Evolutionary conservation across 2,329 filamentous ascomycete species (phyloP), one percentile per base, ranked within the genome.

Genomic region (Aspergillus uvarum): DNA sequence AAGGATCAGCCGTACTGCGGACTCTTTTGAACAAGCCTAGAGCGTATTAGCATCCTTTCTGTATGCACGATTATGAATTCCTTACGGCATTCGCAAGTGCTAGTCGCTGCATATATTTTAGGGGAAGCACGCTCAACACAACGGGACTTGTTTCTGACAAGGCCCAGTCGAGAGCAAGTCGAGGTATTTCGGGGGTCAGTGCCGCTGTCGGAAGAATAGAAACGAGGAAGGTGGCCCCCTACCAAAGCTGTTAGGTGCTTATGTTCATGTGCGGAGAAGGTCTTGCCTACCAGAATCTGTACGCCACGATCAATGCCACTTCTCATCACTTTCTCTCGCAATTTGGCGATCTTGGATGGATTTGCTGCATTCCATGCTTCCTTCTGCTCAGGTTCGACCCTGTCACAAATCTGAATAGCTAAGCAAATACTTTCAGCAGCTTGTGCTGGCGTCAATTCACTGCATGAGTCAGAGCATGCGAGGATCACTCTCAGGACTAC

Each of bases 21-120:
- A 58, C 6, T 69, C 65, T 4, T 68, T 67, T 7, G 63, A 66
- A 22, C 48, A 59, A 60, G 67, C 22, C 60, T 70, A 47, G 2
- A 49, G 1, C 12, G 11, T 19, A 29, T 72, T 59, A 72, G 62
- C 22, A 32, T 54, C 12, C 59, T 47, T 54, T 5, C 56, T 10
- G 38, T 4, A 29, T 53, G 7, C 2, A 1, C 2, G 1, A 16
- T 22, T 16, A 2, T 29, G 12, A 16, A 5, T 6, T 63, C 58
- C 77, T 74, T 24, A 80, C 81, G 44, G 70, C 71, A 54, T 74
- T 67, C 61, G 76, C 72, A 54, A 76, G 70, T 26, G 80, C 63
- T 16, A 79, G 59, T 0, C 68, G 69, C 49, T 67, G 56, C 29
- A 71, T 56, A 26, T 67, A 59, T 21, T 67, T 58, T 16, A 57